Base-by-base conservation (phyloP, 2,329 filamentous ascomycete genomes). In the Aschersonia sp. region DNA sequence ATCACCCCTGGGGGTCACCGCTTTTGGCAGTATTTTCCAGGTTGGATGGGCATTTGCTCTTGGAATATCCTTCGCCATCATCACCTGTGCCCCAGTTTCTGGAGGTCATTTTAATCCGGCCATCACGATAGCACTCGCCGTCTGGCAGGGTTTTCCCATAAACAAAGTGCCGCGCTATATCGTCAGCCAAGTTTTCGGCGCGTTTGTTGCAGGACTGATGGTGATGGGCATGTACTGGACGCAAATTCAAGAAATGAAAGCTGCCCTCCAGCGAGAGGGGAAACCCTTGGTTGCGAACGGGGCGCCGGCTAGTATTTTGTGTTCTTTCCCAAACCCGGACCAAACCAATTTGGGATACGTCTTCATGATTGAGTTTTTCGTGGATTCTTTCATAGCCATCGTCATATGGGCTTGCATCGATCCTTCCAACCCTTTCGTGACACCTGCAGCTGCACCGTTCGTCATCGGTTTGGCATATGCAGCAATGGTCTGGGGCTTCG, bases 121-220 rank as follows among this genome's bases (percentile, higher is more conserved):
- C 11, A 65, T 74, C 43, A 73, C 70, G 0, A 59, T 72, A 9
- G 63, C 62, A 39, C 62, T 71, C 51, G 63, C 65, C 4, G 50
- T 69, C 10, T 80, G 72, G 73, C 72, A 77, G 61, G 75, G 72
- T 4, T 79, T 79, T 52, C 75, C 74, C 1, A 74, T 72, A 68
- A 70, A 64, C 44, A 79, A 79, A 52, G 74, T 76, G 4, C 73
- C 73, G 0, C 61, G 69, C 45, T 77, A 79, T 55, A 75, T 79
- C 52, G 65, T 76, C 51, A 66, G 68, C 7, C 76, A 80, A 54
- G 66, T 78, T 32, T 66, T 77, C 43, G 74, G 76, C 5, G 65
- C 73, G 2, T 78, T 79, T 56, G 58, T 76, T 10, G 76, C 75
- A 14, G 73, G 68, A 3, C 54, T 78, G 12, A 46, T 79, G 3